A percentile compares a stretch with the other conserved stretches of the same genome.
Evolutionary conservation across 2,329 filamentous ascomycete species (phyloP).

Genomic region (Penicillium freii): DNA sequence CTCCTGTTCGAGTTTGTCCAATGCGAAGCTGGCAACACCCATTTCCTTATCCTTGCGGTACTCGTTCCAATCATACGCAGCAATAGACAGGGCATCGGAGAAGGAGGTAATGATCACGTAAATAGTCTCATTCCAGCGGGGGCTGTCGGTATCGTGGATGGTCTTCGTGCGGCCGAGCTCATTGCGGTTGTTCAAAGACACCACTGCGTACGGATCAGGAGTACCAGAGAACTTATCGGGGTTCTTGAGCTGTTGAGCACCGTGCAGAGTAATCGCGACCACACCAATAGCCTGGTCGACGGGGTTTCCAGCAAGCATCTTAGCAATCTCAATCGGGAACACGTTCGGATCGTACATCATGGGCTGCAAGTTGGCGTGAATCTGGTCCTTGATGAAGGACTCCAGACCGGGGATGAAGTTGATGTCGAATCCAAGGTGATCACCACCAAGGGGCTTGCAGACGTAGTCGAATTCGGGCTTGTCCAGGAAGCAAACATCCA

Average conservation of each 20-base stretch:
- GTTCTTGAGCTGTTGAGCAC: slow-evolving; percentile 90
- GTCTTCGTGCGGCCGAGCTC: slow-evolving; percentile 87
- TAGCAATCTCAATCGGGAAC: slow-evolving; percentile 96
- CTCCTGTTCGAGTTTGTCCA: slow-evolving; percentile 78
- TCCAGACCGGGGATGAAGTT: slow-evolving; percentile 97
- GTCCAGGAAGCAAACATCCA: slow-evolving; percentile 93
- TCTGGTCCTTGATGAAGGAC: slow-evolving; percentile 90
- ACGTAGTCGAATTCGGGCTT: slow-evolving; percentile 91
- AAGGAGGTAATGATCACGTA: slow-evolving; percentile 93
- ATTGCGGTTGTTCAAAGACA: slow-evolving; percentile 80
- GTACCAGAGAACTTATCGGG: slow-evolving; percentile 89
- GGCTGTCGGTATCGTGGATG: slow-evolving; percentile 77
- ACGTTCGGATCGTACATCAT: slow-evolving; percentile 99
- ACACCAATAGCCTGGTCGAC: slow-evolving; percentile 97
- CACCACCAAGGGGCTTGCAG: slow-evolving; percentile 94
- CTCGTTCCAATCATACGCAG: slow-evolving; percentile 90
- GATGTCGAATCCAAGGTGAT: slow-evolving; percentile 95
- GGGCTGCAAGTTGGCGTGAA: slow-evolving; percentile 86
- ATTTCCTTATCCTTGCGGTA: slow-evolving; percentile 95
- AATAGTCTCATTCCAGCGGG: slow-evolving; percentile 94
- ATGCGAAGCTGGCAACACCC: slow-evolving; percentile 76
- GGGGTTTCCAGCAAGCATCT: slow-evolving; percentile 91
- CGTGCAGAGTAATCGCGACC: slow-evolving; percentile 84
- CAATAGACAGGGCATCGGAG: slow-evolving; percentile 80
- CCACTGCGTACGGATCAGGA: slow-evolving; percentile 81